Percentiles rank a stretch among this genome's conserved stretches.
These are phyloP conservation scores for Tieghemostelium lacteum DNA, from an alignment of 78 protist genomes.

Conservation along the genomic window DNA sequence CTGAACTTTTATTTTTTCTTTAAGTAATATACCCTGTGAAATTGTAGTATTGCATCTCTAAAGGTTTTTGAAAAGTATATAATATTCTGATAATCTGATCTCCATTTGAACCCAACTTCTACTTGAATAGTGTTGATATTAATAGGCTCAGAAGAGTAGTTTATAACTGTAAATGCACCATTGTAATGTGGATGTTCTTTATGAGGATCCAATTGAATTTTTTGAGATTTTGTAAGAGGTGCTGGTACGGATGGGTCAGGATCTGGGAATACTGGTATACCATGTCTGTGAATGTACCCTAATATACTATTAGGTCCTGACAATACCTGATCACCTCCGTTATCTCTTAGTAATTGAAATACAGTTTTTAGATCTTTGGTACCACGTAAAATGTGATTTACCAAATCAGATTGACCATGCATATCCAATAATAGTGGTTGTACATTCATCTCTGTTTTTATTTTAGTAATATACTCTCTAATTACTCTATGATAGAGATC, in stretches of 20 bases:
- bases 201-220: not conserved
- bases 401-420: constrained; percentile 59
- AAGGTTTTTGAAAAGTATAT: not conserved
- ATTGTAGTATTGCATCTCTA: constrained; percentile 36
- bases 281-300: not conserved
- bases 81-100: not conserved
- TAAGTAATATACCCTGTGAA: not conserved
- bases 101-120: constrained; percentile 30
- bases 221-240: not conserved
- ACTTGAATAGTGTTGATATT: constrained; percentile 46
- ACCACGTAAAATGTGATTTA: constrained; percentile 29
- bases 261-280: constrained; percentile 29
- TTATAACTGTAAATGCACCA: constrained; percentile 45
- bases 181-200: constrained; percentile 42
- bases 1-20: not conserved
- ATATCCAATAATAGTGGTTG: constrained; percentile 19
- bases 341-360: not conserved
- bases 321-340: constrained; percentile 1
- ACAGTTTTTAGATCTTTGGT: constrained; percentile 17
- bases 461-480: not conserved
- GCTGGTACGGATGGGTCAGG: not conserved
- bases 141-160: not conserved
- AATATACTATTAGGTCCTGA: constrained; percentile 42
- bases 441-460: not conserved
- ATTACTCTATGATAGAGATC: constrained; percentile 28